Evolutionary conservation across 192 early-diverging fungal genomes (phyloP), one percentile per base, ranked within the genome.

Genomic region (Coemansia sp.): DNA sequence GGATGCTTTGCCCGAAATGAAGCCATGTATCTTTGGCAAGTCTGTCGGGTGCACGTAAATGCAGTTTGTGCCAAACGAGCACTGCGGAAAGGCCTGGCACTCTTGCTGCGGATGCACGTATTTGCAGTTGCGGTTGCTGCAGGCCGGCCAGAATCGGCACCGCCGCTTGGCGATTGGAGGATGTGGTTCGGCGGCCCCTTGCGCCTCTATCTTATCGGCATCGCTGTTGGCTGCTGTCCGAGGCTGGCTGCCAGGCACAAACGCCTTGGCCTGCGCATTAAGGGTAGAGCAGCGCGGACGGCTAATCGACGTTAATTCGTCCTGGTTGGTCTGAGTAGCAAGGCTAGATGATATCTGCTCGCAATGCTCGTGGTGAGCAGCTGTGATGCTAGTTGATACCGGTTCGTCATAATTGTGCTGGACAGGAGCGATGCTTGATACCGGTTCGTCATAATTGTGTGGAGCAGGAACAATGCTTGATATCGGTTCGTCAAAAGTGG

Each of bases 101-200:
- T 46, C 55, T 49, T 60, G 59, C 21, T 54, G 65, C 40, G 78
- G 78, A 40, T 81, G 78, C 21, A 52, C 38, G 47, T 81, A 81
- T 65, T 81, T 81, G 78, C 78, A 81, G 48, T 69, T 72, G 25
- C 64, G 62, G 63, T 75, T 81, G 60, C 62, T 81, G 64, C 78
- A 81, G 37, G 58, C 70, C 5, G 78, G 78, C 78, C 78, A 81
- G 72, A 81, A 81, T 48, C 69, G 62, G 62, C 78, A 81, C 53
- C 78, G 64, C 46, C 69, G 70, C 54, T 66, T 73, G 46, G 44
- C 21, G 19, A 52, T 21, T 57, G 54, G 34, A 12, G 31, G 46
- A 15, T 15, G 19, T 15, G 15, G 12, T 49, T 22, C 28, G 5
- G 38, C 14, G 22, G 38, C 28, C 42, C 48, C 48, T 22, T 19